Evolutionary conservation across 2,329 filamentous ascomycete genomes (phyloP).

Genomic region (Acrocalymma vagum): DNA sequence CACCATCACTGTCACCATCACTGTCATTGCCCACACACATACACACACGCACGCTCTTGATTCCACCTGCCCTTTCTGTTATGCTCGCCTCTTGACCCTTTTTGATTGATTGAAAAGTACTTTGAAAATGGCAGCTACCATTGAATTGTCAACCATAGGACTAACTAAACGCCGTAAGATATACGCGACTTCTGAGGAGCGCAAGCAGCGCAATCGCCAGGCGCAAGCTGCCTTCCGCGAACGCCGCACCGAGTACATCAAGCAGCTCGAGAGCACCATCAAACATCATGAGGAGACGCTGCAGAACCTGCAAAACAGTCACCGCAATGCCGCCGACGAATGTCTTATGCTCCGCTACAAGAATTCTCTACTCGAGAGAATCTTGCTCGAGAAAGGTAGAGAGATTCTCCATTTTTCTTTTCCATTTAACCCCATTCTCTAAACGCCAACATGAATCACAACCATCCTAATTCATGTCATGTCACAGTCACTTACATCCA

Average conservation of each 20-base stretch:
- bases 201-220: constrained; percentile 96
- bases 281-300: constrained; percentile 95
- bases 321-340: constrained; percentile 93
- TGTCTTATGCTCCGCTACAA: constrained; percentile 99
- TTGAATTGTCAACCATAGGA: constrained; percentile 43
- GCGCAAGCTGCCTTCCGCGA: constrained; percentile 97
- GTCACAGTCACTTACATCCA: too few relatives aligned
- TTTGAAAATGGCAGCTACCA: too few relatives aligned
- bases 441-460: too few relatives aligned
- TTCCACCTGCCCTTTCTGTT: too few relatives aligned
- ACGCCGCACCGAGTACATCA: constrained; percentile 97
- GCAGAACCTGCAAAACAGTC: constrained; percentile 90
- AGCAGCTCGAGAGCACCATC: constrained; percentile 97
- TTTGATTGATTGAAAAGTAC: too few relatives aligned
- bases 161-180: constrained; percentile 70
- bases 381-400: constrained; percentile 92
- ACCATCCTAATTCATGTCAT: too few relatives aligned
- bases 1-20: constrained; percentile 26
- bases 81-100: too few relatives aligned
- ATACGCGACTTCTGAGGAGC: constrained; percentile 97
- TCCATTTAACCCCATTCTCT: constrained; percentile 4
- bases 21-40: constrained; percentile 28
- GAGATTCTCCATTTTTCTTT: constrained; percentile 11
- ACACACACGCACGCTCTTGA: too few relatives aligned
- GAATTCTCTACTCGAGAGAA: constrained; percentile 94